Evolutionary conservation across 306 rosid genomes (phyloP).

Genomic region (Sesbania bispinosa): DNA sequence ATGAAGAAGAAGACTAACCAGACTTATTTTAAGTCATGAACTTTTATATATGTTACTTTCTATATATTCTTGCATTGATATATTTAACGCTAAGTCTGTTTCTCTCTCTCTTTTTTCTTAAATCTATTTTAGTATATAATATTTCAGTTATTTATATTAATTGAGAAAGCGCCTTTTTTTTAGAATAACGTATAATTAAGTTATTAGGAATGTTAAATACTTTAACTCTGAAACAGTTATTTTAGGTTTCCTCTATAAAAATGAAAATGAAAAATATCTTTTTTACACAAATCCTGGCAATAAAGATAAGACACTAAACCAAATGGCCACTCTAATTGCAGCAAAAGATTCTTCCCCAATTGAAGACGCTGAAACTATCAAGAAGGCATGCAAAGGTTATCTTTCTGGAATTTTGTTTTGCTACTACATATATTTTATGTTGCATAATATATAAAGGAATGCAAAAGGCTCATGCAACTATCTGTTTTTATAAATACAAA

Average conservation of each 20-base stretch:
- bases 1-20: too few relatives aligned
- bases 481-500: too few relatives aligned
- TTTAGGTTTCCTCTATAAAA: constrained; percentile 23
- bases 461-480: too few relatives aligned
- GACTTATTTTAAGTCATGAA: too few relatives aligned
- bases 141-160: constrained; percentile 9
- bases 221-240: background rate
- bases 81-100: background rate
- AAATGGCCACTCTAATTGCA: constrained; percentile 41
- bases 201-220: background rate
- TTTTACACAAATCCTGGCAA: background rate
- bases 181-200: background rate
- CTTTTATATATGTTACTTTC: too few relatives aligned
- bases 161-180: background rate
- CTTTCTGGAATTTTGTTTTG: background rate
- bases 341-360: constrained; percentile 37
- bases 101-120: too few relatives aligned
- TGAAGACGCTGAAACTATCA: constrained; percentile 52
- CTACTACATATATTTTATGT: background rate
- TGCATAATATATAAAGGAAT: background rate
- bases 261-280: background rate
- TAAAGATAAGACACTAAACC: background rate
- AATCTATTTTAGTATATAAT: background rate
- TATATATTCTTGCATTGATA: background rate
- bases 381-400: constrained; percentile 55